Base-by-base conservation (phyloP, 768 basidiomycete species). In the Mycena vulgaris region DNA sequence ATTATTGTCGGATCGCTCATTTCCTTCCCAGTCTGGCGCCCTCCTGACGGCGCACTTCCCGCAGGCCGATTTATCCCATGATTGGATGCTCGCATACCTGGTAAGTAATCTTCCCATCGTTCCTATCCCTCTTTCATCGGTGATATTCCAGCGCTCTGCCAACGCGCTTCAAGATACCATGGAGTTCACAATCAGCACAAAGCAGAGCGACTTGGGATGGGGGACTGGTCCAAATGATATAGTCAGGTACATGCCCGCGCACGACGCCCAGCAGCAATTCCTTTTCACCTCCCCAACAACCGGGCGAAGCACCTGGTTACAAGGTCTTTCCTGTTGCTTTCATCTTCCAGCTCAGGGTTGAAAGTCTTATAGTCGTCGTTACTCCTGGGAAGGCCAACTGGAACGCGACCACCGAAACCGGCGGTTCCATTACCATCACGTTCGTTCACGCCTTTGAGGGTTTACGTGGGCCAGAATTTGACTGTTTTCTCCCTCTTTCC, bases 41-140 rank as follows among this genome's bases (percentile, higher is more conserved):
- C 63, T 72, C 49, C 14, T 66, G 13, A 68, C 66, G 1, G 71
- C 71, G 21, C 17, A 33, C 8, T 72, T 72, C 51, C 27, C 48
- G 17, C 71, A 72, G 42, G 42, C 51, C 2, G 71, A 72, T 37
- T 21, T 49, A 5, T 25, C 71, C 10, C 58, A 68, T 47, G 67
- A 72, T 31, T 72, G 71, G 71, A 68, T 72, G 47, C 52, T 72
- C 8, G 67, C 62, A 13, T 72, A 65, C 35, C 52, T 72, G 5
- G 71, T 68, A 28, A 10, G 63, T 30, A 7, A 11, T 1, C 19
- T 19, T 25, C 35, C 49, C 17, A 30, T n/a, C 23, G 8, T 25
- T 55, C 27, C 17, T 16, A 21, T 17, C 3, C 17, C 3, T 5
- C 23, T 17, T 28, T 28, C 25, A 28, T 27, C 10, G 14, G 10